Evolutionary conservation across 352 stramenopile species (phyloP), one percentile per base, ranked within the genome.

Genomic region (Phytophthora brassicae): DNA sequence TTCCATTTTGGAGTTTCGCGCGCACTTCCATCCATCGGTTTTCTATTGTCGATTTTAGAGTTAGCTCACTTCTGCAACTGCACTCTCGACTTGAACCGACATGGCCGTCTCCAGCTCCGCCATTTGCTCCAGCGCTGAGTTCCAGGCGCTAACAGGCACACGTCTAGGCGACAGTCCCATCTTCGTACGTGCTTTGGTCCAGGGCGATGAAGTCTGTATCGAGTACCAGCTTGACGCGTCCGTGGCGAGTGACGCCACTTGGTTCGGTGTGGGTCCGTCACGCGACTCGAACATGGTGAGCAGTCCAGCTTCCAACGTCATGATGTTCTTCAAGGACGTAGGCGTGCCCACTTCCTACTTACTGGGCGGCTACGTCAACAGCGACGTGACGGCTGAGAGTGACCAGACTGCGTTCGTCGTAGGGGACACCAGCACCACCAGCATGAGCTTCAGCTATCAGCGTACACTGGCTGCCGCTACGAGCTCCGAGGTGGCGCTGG

Each of bases 391-490:
- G 16, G 62, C 66, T 22, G 72, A 84, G 47, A 73, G 55, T 20
- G 66, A 81, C 56, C 66, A 78, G 48, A 69, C 70, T 23, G 64
- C 77, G 38, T 86, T 82, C 49, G 59, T 74, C 0, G 55, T 78
- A 16, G 69, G 69, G 44, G 45, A 72, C 35, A 50, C 72, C 36
- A 77, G 70, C 46, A 71, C 69, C 1, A 53, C 67, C 20, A 66
- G 57, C 31, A 83, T 89, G 66, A 79, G 69, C 53, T 94, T 90
- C 64, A 87, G 71, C 58, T 91, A 82, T 66, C 79, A 92, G 66
- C 81, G 85, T 24, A 78, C 75, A 35, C 56, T 94, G 19, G 74
- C 69, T 9, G 81, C 78, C 8, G 65, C 71, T 17, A 70, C 75
- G 4, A 36, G 61, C 4, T 74, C 71, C 19, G 80, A 90, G 50